Conservation (phyloP, 2,329 filamentous ascomycete species). For the Fusarium fujikuroi region DNA sequence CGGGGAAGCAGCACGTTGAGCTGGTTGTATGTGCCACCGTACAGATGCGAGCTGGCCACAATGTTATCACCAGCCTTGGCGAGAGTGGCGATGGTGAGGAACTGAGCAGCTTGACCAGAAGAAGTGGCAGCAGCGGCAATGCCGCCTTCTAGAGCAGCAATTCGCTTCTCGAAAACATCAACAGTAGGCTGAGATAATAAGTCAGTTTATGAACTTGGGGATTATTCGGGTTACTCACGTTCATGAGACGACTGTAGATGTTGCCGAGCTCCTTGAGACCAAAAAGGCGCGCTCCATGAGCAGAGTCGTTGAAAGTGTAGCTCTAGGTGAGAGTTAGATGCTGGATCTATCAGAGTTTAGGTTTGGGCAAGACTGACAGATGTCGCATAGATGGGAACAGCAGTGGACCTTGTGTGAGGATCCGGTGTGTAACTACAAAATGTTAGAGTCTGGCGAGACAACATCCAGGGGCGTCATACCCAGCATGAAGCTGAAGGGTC, state of each 20-base stretch:
- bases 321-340: slow-evolving; percentile 64
- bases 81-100: slow-evolving; percentile 86
- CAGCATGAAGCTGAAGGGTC: slow-evolving; percentile 87
- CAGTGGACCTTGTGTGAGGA: slow-evolving; percentile 82
- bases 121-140: slow-evolving; percentile 84
- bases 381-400: slow-evolving; percentile 95
- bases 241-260: slow-evolving; percentile 97
- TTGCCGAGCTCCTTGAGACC: slow-evolving; percentile 97
- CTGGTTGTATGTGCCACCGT: slow-evolving; percentile 97
- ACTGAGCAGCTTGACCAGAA: slow-evolving; percentile 91
- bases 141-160: slow-evolving; percentile 92
- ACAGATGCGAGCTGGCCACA: slow-evolving; percentile 87
- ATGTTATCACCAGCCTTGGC: slow-evolving; percentile 93
- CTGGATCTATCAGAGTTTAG: fast-evolving
- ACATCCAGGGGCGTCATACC: slow-evolving; percentile 61
- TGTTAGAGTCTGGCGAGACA: slow-evolving; percentile 20
- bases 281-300: slow-evolving; percentile 93
- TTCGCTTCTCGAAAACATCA: slow-evolving; percentile 95
- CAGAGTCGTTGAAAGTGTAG: slow-evolving; percentile 94
- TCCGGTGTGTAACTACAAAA: slow-evolving; percentile 57
- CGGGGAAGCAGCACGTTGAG: slow-evolving; percentile 90
- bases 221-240: slow-evolving; percentile 64
- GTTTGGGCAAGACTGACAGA: slow-evolving; percentile 58
- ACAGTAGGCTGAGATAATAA: slow-evolving; percentile 75
- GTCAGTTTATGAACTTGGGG: not conserved